phyloP scores from a whole-genome alignment of 2,329 filamentous ascomycete genomes.

The Penicillium sp. region DNA sequence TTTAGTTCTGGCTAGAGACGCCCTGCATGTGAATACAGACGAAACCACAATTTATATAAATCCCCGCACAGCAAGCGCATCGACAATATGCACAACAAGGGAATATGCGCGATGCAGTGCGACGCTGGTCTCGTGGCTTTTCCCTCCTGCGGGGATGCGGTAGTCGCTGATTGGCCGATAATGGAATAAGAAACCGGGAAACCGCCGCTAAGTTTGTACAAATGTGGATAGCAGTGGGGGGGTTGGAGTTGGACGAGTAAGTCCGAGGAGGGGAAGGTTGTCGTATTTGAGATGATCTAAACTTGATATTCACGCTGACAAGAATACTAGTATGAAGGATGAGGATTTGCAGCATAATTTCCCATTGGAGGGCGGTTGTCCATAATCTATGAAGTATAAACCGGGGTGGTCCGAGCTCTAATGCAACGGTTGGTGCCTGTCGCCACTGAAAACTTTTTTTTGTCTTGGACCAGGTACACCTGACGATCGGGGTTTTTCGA shows the following conservation, averaged over 20 bases:
- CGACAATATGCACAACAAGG: too few species aligned
- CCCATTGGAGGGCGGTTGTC: too few species aligned
- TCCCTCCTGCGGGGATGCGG: background rate
- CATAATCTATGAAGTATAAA: too few species aligned
- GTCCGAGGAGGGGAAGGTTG: too few species aligned
- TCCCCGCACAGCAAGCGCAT: background rate
- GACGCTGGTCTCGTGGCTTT: background rate
- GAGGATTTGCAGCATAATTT: too few species aligned
- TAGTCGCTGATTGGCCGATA: conserved; percentile 23
- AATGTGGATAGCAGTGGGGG: background rate
- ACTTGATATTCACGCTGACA: too few species aligned
- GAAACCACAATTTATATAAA: too few species aligned
- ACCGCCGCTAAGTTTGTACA: conserved; percentile 16
- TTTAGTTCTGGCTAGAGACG: too few species aligned
- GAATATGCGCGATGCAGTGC: background rate
- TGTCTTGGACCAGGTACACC: background rate
- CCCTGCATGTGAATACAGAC: too few species aligned
- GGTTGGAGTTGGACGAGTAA: background rate
- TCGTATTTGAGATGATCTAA: too few species aligned
- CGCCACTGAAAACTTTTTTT: conserved; percentile 2
- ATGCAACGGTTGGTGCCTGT: background rate
- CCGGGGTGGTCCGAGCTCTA: background rate
- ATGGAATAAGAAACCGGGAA: conserved; percentile 16
- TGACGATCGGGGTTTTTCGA: too few species aligned
- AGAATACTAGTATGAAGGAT: too few species aligned